These are phyloP conservation scores for Mediolabrus comicus DNA, from an alignment of 108 stramenopile genomes.

Conservation along the genomic window DNA sequence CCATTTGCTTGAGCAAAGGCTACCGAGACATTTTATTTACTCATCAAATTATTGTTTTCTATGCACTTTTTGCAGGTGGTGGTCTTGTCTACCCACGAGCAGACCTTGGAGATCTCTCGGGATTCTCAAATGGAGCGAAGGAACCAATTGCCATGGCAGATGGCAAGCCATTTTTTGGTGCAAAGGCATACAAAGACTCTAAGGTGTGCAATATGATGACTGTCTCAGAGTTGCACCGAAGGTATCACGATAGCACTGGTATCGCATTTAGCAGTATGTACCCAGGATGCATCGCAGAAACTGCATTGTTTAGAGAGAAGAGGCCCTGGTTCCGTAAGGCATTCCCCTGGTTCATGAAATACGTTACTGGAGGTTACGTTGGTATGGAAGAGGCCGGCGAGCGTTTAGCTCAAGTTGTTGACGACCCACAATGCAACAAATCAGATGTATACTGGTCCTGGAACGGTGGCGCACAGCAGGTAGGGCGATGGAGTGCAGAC, in stretches of 20 bases:
- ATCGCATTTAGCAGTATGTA: constrained; percentile 95
- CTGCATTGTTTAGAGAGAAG: constrained; percentile 96
- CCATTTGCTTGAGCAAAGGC: background rate
- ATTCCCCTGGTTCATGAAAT: constrained; percentile 86
- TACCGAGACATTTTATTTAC: background rate
- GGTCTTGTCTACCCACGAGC: constrained; percentile 91
- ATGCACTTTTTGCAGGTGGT: constrained; percentile 40
- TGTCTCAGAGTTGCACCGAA: constrained; percentile 89
- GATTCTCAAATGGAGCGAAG: constrained; percentile 75
- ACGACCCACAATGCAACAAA: constrained; percentile 85
- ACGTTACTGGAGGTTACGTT: constrained; percentile 90
- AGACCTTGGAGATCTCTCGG: constrained; percentile 88
- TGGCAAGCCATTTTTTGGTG: constrained; percentile 91
- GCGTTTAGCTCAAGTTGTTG: constrained; percentile 84
- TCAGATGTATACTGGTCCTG: constrained; percentile 96
- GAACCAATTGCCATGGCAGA: constrained; percentile 89
- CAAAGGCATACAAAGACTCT: constrained; percentile 98
- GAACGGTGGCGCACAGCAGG: constrained; percentile 93
- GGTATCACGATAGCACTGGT: constrained; percentile 91
- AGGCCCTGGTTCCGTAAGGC: constrained; percentile 94
- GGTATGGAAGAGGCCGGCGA: constrained; percentile 90
- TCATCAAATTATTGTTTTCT: background rate
- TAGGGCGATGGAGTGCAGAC: constrained; percentile 79
- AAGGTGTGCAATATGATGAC: constrained; percentile 92
- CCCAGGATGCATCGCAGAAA: constrained; percentile 98